Evolutionary conservation across 129 eudicot genomes (phyloP), one percentile per base, ranked within the genome.

Genomic region (Flaveria brownii): DNA sequence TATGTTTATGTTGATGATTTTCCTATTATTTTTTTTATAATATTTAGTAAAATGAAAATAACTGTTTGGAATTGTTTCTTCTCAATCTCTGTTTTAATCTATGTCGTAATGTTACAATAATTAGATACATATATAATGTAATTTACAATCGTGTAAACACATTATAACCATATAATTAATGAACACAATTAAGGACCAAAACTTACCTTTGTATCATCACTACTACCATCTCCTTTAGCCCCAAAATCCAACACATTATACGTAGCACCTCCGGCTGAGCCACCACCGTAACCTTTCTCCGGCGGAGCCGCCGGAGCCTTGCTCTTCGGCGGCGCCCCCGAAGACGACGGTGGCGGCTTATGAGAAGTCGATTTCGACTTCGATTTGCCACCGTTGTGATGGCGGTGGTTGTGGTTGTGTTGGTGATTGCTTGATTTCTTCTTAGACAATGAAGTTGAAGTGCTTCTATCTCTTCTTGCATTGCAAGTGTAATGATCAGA

Each of bases 181-280:
- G 22, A 28, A 70, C 16, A 28, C 13, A 23, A 36, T 67, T 49
- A 28, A 16, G 0, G 0, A 49, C 13, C 15, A n/a, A 25, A 9
- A 30, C 8, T 72, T 76, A 90, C 96, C 89, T 90, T 88, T 33
- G 96, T 90, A 64, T 90, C 96, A 86, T 90, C 96, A 1, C 82
- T 79, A 56, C 0, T 69, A 64, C 93, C 96, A 78, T 90, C 93
- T 10, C 96, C 96, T 77, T 86, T 86, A 68, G 96, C 96, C 12
- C 96, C 96, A 82, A 82, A 90, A 72, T 85, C 85, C 76, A 84
- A 9, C 84, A 90, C 96, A 82, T 82, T 84, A 67, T 81, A 87
- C 2, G 62, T 82, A 11, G 62, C 68, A 6, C 63, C 52, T n/a
- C 77, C 76, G 20, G 59, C 59, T 20, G 84, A 2, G 12, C 56